phyloP scores from a whole-genome alignment of 1,284 basidiomycete species.

The Flammula alnicola region DNA sequence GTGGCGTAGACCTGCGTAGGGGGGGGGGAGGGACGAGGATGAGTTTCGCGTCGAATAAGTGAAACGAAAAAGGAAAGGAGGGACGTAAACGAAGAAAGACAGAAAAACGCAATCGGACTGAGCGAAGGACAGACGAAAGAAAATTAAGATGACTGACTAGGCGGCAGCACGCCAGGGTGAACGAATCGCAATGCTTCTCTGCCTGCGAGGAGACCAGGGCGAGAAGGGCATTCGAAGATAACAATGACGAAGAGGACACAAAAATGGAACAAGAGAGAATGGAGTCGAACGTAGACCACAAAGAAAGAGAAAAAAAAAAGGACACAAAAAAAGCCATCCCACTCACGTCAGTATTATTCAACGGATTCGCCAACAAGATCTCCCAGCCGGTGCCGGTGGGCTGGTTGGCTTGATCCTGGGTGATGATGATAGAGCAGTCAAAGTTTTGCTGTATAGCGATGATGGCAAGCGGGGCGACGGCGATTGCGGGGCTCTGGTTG shows the following conservation, averaged over 20 bases:
- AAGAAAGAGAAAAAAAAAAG: neutral
- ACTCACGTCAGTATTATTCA: constrained; percentile 62
- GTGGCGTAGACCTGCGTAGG: constrained; percentile 69
- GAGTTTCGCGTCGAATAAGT: neutral
- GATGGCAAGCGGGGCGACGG: constrained; percentile 36
- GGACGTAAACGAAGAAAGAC: constrained; percentile 1
- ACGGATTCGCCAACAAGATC: constrained; percentile 57
- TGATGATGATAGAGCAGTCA: constrained; percentile 63
- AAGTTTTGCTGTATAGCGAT: constrained; percentile 58
- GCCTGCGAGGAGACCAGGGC: no score
- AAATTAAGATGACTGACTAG: constrained; percentile 7
- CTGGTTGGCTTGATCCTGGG: constrained; percentile 48
- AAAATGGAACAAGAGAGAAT: no score
- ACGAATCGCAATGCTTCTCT: no score
- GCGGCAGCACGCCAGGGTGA: no score
- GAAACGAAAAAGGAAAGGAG: constrained; percentile 1
- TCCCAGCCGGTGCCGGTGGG: constrained; percentile 55
- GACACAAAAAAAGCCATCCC: no score
- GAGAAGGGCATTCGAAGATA: no score
- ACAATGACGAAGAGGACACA: no score
- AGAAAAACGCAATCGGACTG: neutral
- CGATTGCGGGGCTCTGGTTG: constrained; percentile 32
- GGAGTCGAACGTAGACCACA: no score
- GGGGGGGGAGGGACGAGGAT: neutral
- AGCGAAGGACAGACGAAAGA: neutral